Conservation (phyloP, 2,329 filamentous ascomycete species). For the Monosporascus sp. region DNA sequence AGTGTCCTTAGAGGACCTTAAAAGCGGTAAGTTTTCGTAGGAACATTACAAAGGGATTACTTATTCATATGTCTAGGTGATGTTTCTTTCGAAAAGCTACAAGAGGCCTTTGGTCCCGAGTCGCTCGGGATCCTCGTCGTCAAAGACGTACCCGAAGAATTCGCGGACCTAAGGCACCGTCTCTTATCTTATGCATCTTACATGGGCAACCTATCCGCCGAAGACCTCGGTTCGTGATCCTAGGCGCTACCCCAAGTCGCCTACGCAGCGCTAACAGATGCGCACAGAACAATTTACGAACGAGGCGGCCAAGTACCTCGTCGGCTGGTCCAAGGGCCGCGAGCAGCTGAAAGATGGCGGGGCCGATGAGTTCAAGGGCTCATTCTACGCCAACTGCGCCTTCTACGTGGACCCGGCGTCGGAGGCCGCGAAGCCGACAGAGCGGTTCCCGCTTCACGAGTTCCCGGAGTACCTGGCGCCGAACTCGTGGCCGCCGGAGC, state of each 20-base stretch:
- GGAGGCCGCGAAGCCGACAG: constrained; percentile 57
- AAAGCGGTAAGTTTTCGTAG: constrained; percentile 42
- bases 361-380: constrained; percentile 76
- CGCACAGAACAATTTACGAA: constrained; percentile 52
- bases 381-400: constrained; percentile 79
- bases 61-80: constrained; percentile 42
- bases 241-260: too few species aligned
- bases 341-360: constrained; percentile 75
- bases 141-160: constrained; percentile 71
- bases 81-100: constrained; percentile 63
- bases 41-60: constrained; percentile 1
- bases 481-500: constrained; percentile 78
- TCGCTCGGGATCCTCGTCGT: constrained; percentile 94
- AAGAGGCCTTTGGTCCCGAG: constrained; percentile 81
- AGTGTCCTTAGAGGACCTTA: constrained; percentile 57
- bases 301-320: constrained; percentile 57
- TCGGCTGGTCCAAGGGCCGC: constrained; percentile 77
- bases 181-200: constrained; percentile 86
- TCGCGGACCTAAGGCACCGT: constrained; percentile 64
- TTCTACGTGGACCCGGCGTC: constrained; percentile 65
- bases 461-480: constrained; percentile 86
- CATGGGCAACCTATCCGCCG: constrained; percentile 71
- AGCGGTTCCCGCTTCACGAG: constrained; percentile 52
- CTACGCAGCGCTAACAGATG: constrained; percentile 3
- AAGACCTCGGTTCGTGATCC: constrained; percentile 59